Evolutionary conservation across 371 early-diverging fungal species (phyloP), one percentile per base, ranked within the genome.

Genomic region (Smittium culicis): DNA sequence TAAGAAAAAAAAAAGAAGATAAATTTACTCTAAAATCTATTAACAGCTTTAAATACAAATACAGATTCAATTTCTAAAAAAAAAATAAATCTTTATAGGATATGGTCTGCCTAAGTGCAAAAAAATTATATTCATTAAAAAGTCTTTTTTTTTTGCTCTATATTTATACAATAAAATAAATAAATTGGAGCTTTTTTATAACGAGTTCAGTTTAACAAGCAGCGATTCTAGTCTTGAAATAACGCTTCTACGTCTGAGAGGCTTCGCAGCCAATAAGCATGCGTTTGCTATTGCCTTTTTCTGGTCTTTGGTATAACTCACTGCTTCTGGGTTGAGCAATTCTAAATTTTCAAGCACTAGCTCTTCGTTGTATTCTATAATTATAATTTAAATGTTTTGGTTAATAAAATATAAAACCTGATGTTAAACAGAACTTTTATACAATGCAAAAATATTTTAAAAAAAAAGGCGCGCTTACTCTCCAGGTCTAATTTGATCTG

Each of bases 221-320:
- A 62, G 30, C 14, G 2, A 8, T 27, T 64, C 65, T 3, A 64
- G 65, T 16, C 24, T 29, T 8, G 65, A 34, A 25, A 64, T 54
- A 29, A 64, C 14, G 25, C 29, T 35, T 17, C 34, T 34, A 24
- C 35, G 29, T 34, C 65, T 34, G 24, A 64, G 34, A 14, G 33
- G 65, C 65, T 64, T 64, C 20, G 65, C 65, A 11, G 65, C 35
- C 16, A 17, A 14, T 29, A 64, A 35, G 30, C 65, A 64, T 35
- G 65, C 65, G 25, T 64, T 64, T 28, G 54, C 65, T 34, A 64
- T 64, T 8, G 65, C 34, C 27, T 64, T 64, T 64, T 64, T 64
- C 34, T 64, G 65, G 25, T 64, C 65, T 29, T 34, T 64, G 1
- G 65, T 64, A 28, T 35, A 64, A 16, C n/a, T 16, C 45, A 25